Percentiles rank a stretch among this genome's conserved stretches.
phyloP scores from a whole-genome alignment of 129 eudicot genomes.

The Artemisia argyi region DNA sequence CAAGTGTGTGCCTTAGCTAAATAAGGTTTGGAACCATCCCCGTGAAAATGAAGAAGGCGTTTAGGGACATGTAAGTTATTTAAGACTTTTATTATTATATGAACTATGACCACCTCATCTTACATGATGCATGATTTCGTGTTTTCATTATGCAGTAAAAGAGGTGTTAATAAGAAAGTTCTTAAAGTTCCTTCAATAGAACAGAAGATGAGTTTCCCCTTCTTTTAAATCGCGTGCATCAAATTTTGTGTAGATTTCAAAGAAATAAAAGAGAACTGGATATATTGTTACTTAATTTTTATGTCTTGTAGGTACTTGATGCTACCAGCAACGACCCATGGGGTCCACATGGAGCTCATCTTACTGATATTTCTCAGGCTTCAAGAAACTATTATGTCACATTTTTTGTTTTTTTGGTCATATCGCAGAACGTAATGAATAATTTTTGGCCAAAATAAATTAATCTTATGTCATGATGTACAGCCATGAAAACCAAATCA shows the following conservation, averaged over 20 bases:
- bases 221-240: too few species aligned
- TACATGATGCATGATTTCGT: not conserved
- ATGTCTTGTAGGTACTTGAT: constrained; percentile 74
- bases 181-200: constrained; percentile 97
- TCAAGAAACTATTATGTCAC: constrained; percentile 82
- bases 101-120: not conserved
- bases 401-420: too few species aligned
- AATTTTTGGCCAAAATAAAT: too few species aligned
- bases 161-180: constrained; percentile 95
- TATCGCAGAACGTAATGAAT: too few species aligned
- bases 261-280: too few species aligned
- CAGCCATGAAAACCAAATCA: constrained; percentile 96
- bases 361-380: constrained; percentile 92
- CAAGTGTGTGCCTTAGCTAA: not conserved
- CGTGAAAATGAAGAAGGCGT: constrained; percentile 84
- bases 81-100: not conserved
- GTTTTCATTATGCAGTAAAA: constrained; percentile 56
- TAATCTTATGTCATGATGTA: constrained; percentile 24
- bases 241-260: too few species aligned
- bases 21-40: constrained; percentile 20
- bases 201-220: constrained; percentile 58
- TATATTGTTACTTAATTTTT: not conserved
- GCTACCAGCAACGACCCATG: constrained; percentile 99
- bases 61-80: constrained; percentile 77
- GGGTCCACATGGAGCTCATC: constrained; percentile 98